Percentiles rank a stretch among this genome's conserved stretches.
Conservation (phyloP, 2,329 filamentous ascomycete genomes). For the Diaporthe citriasiana region DNA sequence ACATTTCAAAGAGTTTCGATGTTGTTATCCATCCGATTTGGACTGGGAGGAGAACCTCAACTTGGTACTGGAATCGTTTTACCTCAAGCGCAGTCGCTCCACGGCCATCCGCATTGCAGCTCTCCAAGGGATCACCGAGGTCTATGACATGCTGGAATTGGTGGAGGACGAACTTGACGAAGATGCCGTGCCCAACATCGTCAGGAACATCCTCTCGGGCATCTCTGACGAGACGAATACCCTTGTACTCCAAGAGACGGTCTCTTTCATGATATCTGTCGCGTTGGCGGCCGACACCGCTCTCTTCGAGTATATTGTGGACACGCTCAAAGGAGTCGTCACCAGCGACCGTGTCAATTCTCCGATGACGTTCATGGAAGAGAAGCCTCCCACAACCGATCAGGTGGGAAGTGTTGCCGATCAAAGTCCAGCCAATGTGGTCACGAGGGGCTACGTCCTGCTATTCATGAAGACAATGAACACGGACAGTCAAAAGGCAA, state of each 20-base stretch:
- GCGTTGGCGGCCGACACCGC: slow-evolving; percentile 70
- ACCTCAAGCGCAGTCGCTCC: slow-evolving; percentile 72
- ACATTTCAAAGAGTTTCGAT: slow-evolving; percentile 77
- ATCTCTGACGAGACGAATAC: slow-evolving; percentile 75
- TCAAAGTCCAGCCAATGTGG: slow-evolving; percentile 77
- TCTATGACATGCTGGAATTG: slow-evolving; percentile 71
- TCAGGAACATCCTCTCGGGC: slow-evolving; percentile 72
- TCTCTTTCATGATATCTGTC: slow-evolving; percentile 75
- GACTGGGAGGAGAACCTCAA: slow-evolving; percentile 76
- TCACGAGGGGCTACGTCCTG: slow-evolving; percentile 77
- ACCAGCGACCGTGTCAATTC: slow-evolving; percentile 62
- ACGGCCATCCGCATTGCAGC: slow-evolving; percentile 74
- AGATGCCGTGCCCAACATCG: slow-evolving; percentile 70
- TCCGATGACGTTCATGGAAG: slow-evolving; percentile 53
- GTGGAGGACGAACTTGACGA: slow-evolving; percentile 71
- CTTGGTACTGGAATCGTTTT: slow-evolving; percentile 73
- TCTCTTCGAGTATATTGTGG: slow-evolving; percentile 71
- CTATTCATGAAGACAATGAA: slow-evolving; percentile 84
- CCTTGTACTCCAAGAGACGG: slow-evolving; percentile 73
- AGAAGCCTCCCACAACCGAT: slow-evolving; percentile 46
- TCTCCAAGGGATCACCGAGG: slow-evolving; percentile 71
- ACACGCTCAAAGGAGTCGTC: slow-evolving; percentile 66
- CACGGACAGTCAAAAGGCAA: slow-evolving; percentile 74
- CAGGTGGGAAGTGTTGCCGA: slow-evolving; percentile 48
- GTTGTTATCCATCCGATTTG: slow-evolving; percentile 78